Evolutionary conservation across 169 alveolate species (phyloP).

Genomic region (Eimeria necatrix): DNA sequence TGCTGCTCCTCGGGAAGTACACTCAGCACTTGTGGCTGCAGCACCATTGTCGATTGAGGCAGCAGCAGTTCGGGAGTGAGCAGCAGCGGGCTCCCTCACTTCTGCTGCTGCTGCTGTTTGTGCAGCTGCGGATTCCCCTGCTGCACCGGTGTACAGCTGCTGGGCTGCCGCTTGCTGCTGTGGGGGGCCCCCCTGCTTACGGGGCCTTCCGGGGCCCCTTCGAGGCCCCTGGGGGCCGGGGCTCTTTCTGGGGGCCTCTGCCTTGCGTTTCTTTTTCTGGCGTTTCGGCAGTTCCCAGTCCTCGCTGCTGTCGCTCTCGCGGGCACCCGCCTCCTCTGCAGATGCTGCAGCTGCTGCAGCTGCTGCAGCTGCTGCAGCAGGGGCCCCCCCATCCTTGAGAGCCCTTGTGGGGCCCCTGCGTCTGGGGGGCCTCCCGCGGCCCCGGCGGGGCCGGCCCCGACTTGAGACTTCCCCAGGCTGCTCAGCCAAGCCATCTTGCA

Average conservation of each 20-base stretch:
- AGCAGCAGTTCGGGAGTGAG: not conserved
- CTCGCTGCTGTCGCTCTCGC: conserved; percentile 39
- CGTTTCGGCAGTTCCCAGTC: not conserved
- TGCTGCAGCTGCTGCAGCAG: conserved; percentile 40
- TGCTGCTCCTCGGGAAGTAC: not conserved
- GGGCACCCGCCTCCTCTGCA: not conserved
- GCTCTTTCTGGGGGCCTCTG: conserved; percentile 43
- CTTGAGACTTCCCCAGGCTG: not conserved
- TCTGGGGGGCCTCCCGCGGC: conserved; percentile 51
- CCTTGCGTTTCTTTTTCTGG: not conserved
- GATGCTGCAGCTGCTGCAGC: not conserved
- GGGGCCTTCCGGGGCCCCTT: conserved; percentile 34
- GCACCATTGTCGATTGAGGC: not conserved
- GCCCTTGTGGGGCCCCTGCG: not conserved
- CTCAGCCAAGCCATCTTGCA: not conserved
- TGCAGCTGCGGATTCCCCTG: not conserved
- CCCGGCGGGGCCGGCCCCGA: not conserved
- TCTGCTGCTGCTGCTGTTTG: not conserved
- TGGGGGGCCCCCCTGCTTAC: not conserved
- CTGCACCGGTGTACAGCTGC: not conserved
- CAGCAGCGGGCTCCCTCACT: too few species aligned
- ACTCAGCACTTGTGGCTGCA: not conserved
- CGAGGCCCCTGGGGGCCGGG: not conserved
- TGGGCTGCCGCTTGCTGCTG: not conserved
- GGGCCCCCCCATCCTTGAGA: not conserved